These are phyloP conservation scores for Aspergillus jensenii DNA, from an alignment of 2,329 filamentous ascomycete genomes.

Conservation along the genomic window DNA sequence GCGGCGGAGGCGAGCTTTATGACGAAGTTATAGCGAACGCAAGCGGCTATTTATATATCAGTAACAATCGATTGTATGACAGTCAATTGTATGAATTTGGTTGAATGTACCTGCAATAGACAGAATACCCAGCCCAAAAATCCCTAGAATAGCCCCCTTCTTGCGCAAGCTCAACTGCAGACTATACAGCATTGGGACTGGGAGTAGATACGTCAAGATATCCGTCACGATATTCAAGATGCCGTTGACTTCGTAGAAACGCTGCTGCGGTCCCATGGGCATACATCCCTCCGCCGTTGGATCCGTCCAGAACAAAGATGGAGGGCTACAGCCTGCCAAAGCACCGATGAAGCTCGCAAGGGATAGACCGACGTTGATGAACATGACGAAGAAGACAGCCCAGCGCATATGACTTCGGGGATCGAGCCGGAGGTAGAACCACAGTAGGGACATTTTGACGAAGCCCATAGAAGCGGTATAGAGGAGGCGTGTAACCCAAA, in stretches of 20 bases:
- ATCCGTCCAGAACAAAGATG: conserved; percentile 1
- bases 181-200: conserved; percentile 16
- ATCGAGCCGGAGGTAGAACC: conserved; percentile 1
- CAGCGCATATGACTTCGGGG: neutral
- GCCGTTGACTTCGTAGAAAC: conserved; percentile 19
- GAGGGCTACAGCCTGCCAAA: neutral
- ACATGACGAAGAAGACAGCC: neutral
- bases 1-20: conserved; percentile 4
- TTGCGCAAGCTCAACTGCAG: conserved; percentile 6
- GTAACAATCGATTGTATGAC: neutral
- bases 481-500: neutral
- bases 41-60: conserved; percentile 10
- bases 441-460: neutral
- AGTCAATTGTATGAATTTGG: neutral
- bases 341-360: conserved; percentile 4
- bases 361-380: neutral
- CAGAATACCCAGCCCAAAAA: conserved; percentile 16
- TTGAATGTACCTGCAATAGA: conserved; percentile 9
- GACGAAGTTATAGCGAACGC: conserved; percentile 18
- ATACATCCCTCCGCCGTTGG: conserved; percentile 9
- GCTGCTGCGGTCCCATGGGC: conserved; percentile 7
- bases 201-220: conserved; percentile 15
- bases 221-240: conserved; percentile 17
- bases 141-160: conserved; percentile 11
- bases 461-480: neutral